Evolutionary conservation across 2,329 filamentous ascomycete species (phyloP), one percentile per base, ranked within the genome.

Genomic region (Celoporthe dispersa): DNA sequence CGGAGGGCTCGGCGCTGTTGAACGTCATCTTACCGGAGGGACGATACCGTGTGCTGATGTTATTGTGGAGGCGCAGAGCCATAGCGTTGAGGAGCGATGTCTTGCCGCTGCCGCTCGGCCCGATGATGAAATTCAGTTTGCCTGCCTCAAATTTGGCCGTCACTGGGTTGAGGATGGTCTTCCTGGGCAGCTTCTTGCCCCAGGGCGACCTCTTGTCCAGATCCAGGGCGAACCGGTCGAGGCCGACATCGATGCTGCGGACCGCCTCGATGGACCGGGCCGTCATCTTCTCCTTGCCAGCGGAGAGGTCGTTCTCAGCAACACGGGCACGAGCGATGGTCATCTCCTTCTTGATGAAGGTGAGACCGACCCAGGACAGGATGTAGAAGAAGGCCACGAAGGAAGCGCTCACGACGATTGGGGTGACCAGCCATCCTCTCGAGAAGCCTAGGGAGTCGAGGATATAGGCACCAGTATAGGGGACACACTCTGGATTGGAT

Each of bases 41-140:
- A 5, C 81, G 83, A 75, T 94, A 94, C 68, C 84, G 85, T 0
- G 89, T 92, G 1, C 85, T 83, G 2, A 89, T 73, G 1, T 87
- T 88, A 69, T 88, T 88, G 35, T 88, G 87, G 5, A 94, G 80
- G 22, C 92, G 84, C 3, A 89, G 81, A 1, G 92, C 91, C 86
- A 94, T 91, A 1, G 90, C 85, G 75, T 93, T 94, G 14, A 94
- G 82, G 0, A 94, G 81, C 0, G 90, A 92, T 0, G 91, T 94
- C 78, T 94, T 94, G 1, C 92, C 92, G 61, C 88, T 91, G 0
- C 92, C 92, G 0, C 91, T 93, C 0, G 92, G 92, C 0, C 92
- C 92, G 91, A 94, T 94, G 73, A 94, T 92, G 33, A 94, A 86
- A 72, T 94, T 94, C 19, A 94, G 77, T 19, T 86, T 82, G 0